phyloP scores from a whole-genome alignment of 2,329 filamentous ascomycete species.

The Basipetospora sp. region DNA sequence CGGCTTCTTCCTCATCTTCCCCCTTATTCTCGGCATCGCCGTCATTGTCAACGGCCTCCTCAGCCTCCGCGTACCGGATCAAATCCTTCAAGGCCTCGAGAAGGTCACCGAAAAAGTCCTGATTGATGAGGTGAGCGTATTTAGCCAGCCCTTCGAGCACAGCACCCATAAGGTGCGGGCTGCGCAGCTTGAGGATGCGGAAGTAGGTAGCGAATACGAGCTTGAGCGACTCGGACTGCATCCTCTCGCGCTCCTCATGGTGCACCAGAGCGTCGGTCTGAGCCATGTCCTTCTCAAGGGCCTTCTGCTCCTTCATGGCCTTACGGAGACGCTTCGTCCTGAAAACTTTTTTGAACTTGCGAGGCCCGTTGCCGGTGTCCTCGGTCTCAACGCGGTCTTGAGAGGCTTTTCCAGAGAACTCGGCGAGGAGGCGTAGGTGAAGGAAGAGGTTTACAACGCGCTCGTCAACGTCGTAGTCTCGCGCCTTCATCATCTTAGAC shows the following conservation, averaged over 20 bases:
- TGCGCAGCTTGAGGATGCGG: conserved; percentile 72
- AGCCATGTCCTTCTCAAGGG: conserved; percentile 81
- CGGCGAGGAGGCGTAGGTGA: conserved; percentile 71
- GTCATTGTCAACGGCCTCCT: conserved; percentile 26
- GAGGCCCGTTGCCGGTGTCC: conserved; percentile 44
- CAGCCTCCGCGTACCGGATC: conserved; percentile 57
- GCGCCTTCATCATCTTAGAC: conserved; percentile 87
- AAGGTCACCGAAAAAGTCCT: conserved; percentile 95
- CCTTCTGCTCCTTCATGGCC: conserved; percentile 67
- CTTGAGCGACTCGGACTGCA: conserved; percentile 91
- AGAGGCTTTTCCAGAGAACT: conserved; percentile 75
- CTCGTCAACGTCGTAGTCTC: conserved; percentile 70
- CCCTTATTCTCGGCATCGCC: conserved; percentile 29
- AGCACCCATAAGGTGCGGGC: conserved; percentile 82
- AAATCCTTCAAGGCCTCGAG: conserved; percentile 89
- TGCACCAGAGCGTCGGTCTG: conserved; percentile 81
- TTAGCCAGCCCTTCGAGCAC: conserved; percentile 87
- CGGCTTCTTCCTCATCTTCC: conserved; percentile 31
- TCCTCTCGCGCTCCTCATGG: conserved; percentile 81
- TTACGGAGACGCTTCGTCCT: conserved; percentile 81
- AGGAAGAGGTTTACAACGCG: conserved; percentile 81
- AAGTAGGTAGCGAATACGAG: conserved; percentile 93
- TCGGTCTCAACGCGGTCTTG: conserved; percentile 53
- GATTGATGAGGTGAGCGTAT: conserved; percentile 93
- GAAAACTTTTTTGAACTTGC: conserved; percentile 67